Conservation (phyloP, 78 protist genomes). For the Isochrysis galbana region DNA sequence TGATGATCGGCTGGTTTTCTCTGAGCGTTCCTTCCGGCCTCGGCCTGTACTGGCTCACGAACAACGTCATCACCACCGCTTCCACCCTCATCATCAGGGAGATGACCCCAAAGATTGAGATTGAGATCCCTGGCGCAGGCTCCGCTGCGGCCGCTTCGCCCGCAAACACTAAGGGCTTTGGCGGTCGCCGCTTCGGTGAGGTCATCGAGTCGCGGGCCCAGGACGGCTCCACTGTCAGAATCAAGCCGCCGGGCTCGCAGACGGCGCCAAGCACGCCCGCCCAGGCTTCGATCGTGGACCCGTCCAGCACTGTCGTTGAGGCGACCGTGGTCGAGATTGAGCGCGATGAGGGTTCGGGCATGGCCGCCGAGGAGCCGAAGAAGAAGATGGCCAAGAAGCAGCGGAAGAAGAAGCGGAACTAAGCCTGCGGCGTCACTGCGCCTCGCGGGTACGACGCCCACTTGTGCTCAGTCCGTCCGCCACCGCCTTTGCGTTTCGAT, state of each 20-base stretch:
- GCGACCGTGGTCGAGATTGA: neutral
- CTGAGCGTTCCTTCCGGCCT: neutral
- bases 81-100: neutral
- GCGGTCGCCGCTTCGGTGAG: neutral
- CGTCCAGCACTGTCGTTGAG: neutral
- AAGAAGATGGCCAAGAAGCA: neutral
- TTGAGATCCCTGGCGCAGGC: neutral
- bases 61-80: neutral
- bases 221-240: neutral
- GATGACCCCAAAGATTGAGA: neutral
- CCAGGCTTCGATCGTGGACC: neutral
- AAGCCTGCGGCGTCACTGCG: too few relatives aligned
- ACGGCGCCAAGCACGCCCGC: too few relatives aligned
- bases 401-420: neutral
- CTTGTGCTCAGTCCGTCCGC: too few relatives aligned
- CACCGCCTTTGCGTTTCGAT: too few relatives aligned
- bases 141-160: neutral
- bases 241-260: neutral
- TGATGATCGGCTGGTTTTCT: conserved; percentile 27
- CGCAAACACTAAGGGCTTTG: neutral
- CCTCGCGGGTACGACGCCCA: too few relatives aligned
- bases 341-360: neutral
- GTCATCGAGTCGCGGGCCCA: neutral
- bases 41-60: conserved; percentile 10
- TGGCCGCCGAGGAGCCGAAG: neutral